Conservation (phyloP, 2,329 filamentous ascomycete species). For the Botrytis pseudocinerea region DNA sequence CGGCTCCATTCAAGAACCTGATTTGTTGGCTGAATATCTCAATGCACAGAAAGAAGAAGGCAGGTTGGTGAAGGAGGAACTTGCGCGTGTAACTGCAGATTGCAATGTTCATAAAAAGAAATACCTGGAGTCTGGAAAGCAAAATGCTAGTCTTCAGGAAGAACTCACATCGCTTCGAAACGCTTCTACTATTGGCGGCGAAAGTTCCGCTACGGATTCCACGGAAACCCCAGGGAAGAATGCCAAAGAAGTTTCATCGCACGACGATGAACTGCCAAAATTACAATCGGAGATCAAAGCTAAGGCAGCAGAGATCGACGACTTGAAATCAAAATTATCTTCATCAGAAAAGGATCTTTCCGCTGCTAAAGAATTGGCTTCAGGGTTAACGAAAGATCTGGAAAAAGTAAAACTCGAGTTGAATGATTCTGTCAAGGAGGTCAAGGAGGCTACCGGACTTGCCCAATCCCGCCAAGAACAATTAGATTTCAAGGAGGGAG, state of each 20-base stretch:
- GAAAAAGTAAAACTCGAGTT: slow-evolving; percentile 54
- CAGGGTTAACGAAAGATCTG: slow-evolving; percentile 57
- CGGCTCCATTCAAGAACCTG: slow-evolving; percentile 82
- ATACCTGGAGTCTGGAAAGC: slow-evolving; percentile 66
- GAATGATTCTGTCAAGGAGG: slow-evolving; percentile 66
- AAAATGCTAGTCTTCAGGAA: slow-evolving; percentile 60
- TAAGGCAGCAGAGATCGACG: slow-evolving; percentile 69
- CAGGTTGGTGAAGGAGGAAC: slow-evolving; percentile 91
- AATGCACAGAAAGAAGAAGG: slow-evolving; percentile 82
- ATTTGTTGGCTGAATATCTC: slow-evolving; percentile 84
- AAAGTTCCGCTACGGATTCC: slow-evolving; percentile 29
- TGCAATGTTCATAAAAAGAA: slow-evolving; percentile 79
- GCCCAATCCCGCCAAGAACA: slow-evolving; percentile 30
- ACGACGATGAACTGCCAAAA: slow-evolving; percentile 81
- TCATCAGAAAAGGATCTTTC: slow-evolving; percentile 69
- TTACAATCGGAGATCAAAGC: slow-evolving; percentile 73
- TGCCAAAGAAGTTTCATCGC: slow-evolving; percentile 77
- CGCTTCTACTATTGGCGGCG: slow-evolving; percentile 42
- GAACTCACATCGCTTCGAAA: slow-evolving; percentile 60
- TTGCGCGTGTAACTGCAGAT: slow-evolving; percentile 82
- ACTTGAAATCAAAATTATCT: slow-evolving; percentile 68
- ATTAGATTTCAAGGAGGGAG: slow-evolving; percentile 34
- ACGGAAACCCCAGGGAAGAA: slow-evolving; percentile 39
- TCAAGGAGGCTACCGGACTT: slow-evolving; percentile 57
- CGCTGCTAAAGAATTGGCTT: slow-evolving; percentile 68